Evolutionary conservation across 2,329 filamentous ascomycete species (phyloP), one percentile per base, ranked within the genome.

Genomic region (Pseudogymnoascus sp.): DNA sequence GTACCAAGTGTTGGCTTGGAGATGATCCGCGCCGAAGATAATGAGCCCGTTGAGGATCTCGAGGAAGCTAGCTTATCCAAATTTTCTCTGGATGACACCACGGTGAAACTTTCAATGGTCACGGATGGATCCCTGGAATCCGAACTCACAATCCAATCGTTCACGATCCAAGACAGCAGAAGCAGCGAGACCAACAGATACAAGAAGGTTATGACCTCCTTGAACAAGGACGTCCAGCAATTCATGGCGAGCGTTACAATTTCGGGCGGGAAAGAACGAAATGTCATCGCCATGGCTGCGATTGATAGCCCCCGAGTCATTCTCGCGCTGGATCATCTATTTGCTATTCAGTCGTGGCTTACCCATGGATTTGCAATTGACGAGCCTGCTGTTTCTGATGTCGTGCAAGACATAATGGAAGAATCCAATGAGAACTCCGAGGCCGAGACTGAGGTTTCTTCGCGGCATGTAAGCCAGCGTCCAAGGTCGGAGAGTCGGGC

Each of bases 211-310:
- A 97, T 99, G 95, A 93, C 93, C 1, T 88, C 96, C 63, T 92
- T 93, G 71, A 97, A 97, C 75, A 93, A 92, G 69, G 89, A 93
- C 63, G 92, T 95, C 53, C 93, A 97, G 74, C 96, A 99, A 70
- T 93, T 99, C 72, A 99, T 99, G 95, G 95, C 95, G 16, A 97
- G 90, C 73, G 79, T 99, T 3, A 96, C 93, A 0, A 96, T 99
- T 76, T 92, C 93, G 0, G 90, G 92, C 14, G 92, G 92, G 3
- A 80, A 86, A 36, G 89, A 96, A 42, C 86, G 87, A 65, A 90
- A 87, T 72, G 76, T 97, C 63, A 96, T 97, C 70, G 91, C 91
- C 1, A 89, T 99, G 75, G 84, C 97, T 63, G 96, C 93, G 0
- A 87, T 99, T 65, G 95, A 99, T 72, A 99, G 95, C 69, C 95